Percentiles rank a stretch among this genome's conserved stretches.
phyloP scores from a whole-genome alignment of 2,329 filamentous ascomycete genomes.

The Pseudogymnoascus sp. region DNA sequence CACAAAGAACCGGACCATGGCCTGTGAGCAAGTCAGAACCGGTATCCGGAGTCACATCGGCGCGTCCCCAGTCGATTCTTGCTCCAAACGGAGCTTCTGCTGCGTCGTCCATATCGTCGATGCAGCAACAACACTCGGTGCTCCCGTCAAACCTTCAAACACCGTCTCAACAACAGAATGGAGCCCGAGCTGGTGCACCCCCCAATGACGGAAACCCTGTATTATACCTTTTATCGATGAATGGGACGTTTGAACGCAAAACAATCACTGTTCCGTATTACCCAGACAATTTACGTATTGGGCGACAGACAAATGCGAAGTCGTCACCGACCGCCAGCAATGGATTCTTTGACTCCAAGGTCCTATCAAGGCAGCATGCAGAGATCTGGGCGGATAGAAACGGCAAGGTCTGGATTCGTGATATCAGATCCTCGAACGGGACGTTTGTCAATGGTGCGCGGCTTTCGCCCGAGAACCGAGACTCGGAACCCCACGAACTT shows the following conservation, averaged over 20 bases:
- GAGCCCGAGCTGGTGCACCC: constrained; percentile 34
- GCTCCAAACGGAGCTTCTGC: constrained; percentile 50
- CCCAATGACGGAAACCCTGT: constrained; percentile 59
- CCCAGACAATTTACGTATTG: constrained; percentile 91
- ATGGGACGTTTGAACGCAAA: constrained; percentile 95
- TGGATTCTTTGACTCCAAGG: constrained; percentile 97
- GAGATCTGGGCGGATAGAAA: constrained; percentile 83
- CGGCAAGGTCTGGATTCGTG: constrained; percentile 90
- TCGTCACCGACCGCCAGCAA: constrained; percentile 85
- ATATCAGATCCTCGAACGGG: constrained; percentile 97
- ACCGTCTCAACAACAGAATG: constrained; percentile 48
- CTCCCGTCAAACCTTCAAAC: constrained; percentile 65
- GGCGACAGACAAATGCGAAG: constrained; percentile 94
- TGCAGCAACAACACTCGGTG: constrained; percentile 52
- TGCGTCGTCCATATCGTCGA: constrained; percentile 52
- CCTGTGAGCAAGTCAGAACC: constrained; percentile 58
- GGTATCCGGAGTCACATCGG: constrained; percentile 52
- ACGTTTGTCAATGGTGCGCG: constrained; percentile 94
- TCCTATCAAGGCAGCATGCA: constrained; percentile 89
- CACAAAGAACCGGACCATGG: constrained; percentile 46
- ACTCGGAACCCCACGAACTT: constrained; percentile 91
- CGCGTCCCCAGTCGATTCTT: constrained; percentile 53
- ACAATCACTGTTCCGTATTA: constrained; percentile 88
- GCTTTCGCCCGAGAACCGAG: constrained; percentile 85
- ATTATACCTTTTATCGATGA: constrained; percentile 79